Evolutionary conservation across 768 basidiomycete genomes (phyloP), one percentile per base, ranked within the genome.

Genomic region (Amanita rimosa): DNA sequence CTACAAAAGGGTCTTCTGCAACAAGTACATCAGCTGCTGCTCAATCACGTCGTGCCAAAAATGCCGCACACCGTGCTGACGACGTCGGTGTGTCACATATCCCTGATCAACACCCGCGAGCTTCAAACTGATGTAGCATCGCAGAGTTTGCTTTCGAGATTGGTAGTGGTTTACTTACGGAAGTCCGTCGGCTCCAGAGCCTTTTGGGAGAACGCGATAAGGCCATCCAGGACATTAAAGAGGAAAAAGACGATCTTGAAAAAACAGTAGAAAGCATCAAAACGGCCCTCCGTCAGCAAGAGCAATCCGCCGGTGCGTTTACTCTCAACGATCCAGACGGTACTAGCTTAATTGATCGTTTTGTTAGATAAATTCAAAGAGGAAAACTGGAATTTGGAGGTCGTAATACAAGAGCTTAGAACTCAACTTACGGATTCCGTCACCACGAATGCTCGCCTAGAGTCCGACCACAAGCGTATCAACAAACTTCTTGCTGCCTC

Each of bases 331-430:
- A 8, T 48, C 24, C 35, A 48, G 22, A 53, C 29, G 21, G 21
- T 51, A 16, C 13, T 34, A 50, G 41, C 41, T 7, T 48, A 24
- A 19, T 53, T 51, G 42, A 53, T 33, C 35, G 33, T 51, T 43
- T 46, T 49, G 43, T 24, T 58, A 85, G 95, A 97, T 63, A 91
- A 92, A 54, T 95, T 82, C 79, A 92, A 92, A 67, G 95, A 98
- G 67, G 92, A 94, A 67, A 98, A 96, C 63, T 98, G 96, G 96
- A 95, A 98, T 60, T 81, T 97, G 50, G 95, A 98, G 69, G 92
- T 97, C 43, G 77, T 78, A 13, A 70, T 92, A 24, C 95, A 98
- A 62, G 93, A 96, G 51, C 73, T 93, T 19, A 83, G 83, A 34
- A 67, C 76, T 1, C 80, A 87, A 54, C 71, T 85, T 40, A 60